Evolutionary conservation across 2,329 filamentous ascomycete genomes (phyloP), one percentile per base, ranked within the genome.

Genomic region (Ophiostoma sp.): DNA sequence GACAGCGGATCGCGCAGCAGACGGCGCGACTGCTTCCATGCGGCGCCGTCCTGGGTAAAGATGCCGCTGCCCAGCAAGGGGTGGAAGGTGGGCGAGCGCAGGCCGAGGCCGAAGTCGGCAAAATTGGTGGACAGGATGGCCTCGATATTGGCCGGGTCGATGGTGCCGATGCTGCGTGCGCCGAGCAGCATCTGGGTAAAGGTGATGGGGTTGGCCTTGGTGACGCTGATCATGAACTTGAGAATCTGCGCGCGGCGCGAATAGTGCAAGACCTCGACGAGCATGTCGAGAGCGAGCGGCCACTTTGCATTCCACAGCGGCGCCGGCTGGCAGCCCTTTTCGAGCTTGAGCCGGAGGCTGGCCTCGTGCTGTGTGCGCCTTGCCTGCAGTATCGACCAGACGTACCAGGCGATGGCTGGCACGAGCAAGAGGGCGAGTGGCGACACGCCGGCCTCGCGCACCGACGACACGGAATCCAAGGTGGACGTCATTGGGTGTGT

Each of bases 51-150:
- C 31, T 67, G 66, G 0, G 54, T 68, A 36, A 72, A 72, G 67
- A 72, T 71, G 57, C 72, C 69, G 36, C 66, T 54, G 36, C 72
- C 73, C 10, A 74, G 65, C 1, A 72, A 31, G 1, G 65, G 54
- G 36, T 67, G 72, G 48, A 73, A 60, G 17, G 71, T 72, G 15
- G 68, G 71, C 57, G 67, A 69, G 15, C 73, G 67, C 7, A 68
- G 23, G 3, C 77, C 77, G 31, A 79, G 64, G 4, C 72, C 74
- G 66, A 79, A 83, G 70, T 83, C 80, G 64, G 79, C 76, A 74
- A 83, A 83, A 57, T 80, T 76, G 3, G 77, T 79, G 0, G 81
- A 79, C 8, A 83, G 75, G 10, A 67, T 35, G 7, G 41, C 66
- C 31, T 67, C 66, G 17, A 67, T 17, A 17, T 68, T 68, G 27